Evolutionary conservation across 331 rosid species (phyloP), one percentile per base, ranked within the genome.

Genomic region (Spiraea crenata): DNA sequence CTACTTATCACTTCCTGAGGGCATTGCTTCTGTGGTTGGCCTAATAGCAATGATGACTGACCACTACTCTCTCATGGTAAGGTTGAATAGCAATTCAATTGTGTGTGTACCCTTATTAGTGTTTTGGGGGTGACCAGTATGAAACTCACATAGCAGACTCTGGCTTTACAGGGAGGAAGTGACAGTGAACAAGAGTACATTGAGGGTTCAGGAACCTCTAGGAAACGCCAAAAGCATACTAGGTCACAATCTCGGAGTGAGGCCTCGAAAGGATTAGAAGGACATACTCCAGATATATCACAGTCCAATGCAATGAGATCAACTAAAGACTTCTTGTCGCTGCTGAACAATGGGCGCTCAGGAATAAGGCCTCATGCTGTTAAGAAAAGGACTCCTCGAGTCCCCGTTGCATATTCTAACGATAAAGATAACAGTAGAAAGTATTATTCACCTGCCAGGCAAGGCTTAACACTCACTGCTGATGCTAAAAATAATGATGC

Each of bases 1-100:
- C 65, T 95, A 95, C 80, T 85, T 95, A 74, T 95, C 99, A 76
- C 97, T 95, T 83, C 97, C 99, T 34, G 99, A 95, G 80, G 99
- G 99, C 67, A 86, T 95, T 77, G 97, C 99, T 71, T 95, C 99
- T 65, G 97, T 91, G 63, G 85, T 85, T 84, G 99, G 99, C 66
- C 84, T 95, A 52, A 85, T 79, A 79, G 99, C 97, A 45, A 91
- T 95, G 99, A 91, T 95, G 97, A 85, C 87, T 40, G 97, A 95
- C 75, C 96, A 95, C 77, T 95, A 95, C 74, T 77, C 82, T 79
- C 78, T 89, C 62, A 79, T 91, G 95, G 97, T 93, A 79, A 86
- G 92, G 71, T 74, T 70, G 77, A 57, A 76, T 63, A 47, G 49
- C 39, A 71, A 49, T 25, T 66, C 73, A 39, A 74, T 25, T 25